A percentile compares a stretch with the other conserved stretches of the same genome.
Conservation (phyloP, 1,139 yeast genomes). For the Taphrina communis region DNA sequence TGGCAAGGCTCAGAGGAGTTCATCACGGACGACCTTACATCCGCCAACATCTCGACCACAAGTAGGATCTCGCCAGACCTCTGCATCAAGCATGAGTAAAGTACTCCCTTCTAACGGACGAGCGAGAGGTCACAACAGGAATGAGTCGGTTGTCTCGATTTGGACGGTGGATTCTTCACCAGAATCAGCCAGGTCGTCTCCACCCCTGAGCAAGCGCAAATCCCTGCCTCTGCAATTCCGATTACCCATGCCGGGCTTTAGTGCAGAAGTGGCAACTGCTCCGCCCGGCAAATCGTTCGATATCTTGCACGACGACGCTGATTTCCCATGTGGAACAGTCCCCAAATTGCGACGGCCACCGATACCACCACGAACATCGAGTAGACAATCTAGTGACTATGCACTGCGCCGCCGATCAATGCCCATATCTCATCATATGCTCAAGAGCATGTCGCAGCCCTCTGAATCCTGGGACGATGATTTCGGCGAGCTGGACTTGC, state of each 20-base stretch:
- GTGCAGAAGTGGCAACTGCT: conserved; percentile 1
- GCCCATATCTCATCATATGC: conserved; percentile 3
- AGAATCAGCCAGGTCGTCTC: background rate
- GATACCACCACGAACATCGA: conserved; percentile 20
- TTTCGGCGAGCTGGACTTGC: conserved; percentile 12
- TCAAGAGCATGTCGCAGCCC: background rate
- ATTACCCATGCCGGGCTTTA: conserved; percentile 14
- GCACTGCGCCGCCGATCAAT: background rate
- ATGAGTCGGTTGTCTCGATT: conserved; percentile 19
- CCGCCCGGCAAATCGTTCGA: conserved; percentile 12
- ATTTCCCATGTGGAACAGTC: background rate
- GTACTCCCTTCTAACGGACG: background rate
- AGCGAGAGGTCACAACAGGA: conserved; percentile 16
- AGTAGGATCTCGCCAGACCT: background rate
- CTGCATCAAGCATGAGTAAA: background rate
- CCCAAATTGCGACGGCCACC: conserved; percentile 4
- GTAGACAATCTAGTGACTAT: background rate
- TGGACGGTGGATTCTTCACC: conserved; percentile 26
- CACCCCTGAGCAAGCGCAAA: conserved; percentile 4
- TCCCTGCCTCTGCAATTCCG: conserved; percentile 8
- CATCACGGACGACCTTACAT: background rate
- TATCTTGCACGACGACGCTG: background rate
- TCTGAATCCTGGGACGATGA: conserved; percentile 33
- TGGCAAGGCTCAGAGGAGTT: background rate
- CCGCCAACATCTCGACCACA: background rate